These are phyloP conservation scores for Beauveria varroae DNA, from an alignment of 2,329 filamentous ascomycete species.

Conservation along the genomic window DNA sequence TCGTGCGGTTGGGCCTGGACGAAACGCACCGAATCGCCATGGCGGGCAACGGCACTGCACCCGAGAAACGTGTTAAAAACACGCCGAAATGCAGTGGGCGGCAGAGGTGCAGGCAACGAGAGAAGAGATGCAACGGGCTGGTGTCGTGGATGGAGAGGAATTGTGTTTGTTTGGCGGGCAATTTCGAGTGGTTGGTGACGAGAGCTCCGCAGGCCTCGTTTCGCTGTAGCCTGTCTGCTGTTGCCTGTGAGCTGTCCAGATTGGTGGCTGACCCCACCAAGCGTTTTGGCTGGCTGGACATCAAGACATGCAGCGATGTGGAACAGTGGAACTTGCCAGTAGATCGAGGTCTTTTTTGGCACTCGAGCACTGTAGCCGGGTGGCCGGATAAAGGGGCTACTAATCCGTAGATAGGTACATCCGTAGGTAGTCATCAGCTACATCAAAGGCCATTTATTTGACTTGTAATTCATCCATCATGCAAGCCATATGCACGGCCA, in stretches of 20 bases:
- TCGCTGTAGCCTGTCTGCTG: too few species aligned
- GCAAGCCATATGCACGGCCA: background rate
- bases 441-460: background rate
- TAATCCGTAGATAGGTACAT: too few species aligned
- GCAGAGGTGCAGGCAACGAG: conserved; percentile 15
- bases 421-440: background rate
- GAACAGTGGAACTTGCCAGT: background rate
- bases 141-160: conserved; percentile 11
- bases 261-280: background rate
- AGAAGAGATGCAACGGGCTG: background rate
- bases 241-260: conserved; percentile 4
- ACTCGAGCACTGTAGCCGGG: too few species aligned
- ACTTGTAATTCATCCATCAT: background rate
- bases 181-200: conserved; percentile 20
- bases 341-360: too few species aligned
- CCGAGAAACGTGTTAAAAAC: background rate
- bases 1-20: conserved; percentile 10
- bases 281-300: background rate
- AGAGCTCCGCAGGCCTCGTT: conserved; percentile 11
- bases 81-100: conserved; percentile 7
- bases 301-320: background rate
- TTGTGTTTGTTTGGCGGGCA: conserved; percentile 1
- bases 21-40: conserved; percentile 39
- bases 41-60: conserved; percentile 18
- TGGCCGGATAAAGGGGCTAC: too few species aligned